These are phyloP conservation scores for Symbiodinium pilosum DNA, from an alignment of 73 alveolate species.

Conservation along the genomic window DNA sequence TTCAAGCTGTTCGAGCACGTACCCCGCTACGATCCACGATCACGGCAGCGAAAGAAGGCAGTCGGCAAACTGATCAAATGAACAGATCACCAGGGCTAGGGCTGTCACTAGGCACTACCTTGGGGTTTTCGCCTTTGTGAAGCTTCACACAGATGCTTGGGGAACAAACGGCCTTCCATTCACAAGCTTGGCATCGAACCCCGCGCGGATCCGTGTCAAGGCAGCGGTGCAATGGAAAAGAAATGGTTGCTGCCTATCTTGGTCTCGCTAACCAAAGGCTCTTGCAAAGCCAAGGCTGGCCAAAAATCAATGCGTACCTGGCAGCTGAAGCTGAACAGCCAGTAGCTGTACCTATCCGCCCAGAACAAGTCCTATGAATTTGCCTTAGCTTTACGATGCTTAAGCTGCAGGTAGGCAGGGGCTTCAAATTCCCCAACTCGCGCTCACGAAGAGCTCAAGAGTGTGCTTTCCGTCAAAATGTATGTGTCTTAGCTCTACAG, in stretches of 20 bases:
- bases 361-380: no score
- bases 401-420: neutral
- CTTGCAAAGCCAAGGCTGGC: neutral
- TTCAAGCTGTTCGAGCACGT: no score
- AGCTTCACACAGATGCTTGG: neutral
- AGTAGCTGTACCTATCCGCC: no score
- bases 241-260: neutral
- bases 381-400: no score
- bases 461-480: neutral
- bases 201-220: neutral
- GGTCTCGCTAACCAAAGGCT: neutral
- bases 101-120: no score
- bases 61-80: neutral
- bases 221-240: neutral
- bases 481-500: no score
- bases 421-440: neutral
- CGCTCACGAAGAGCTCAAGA: slow-evolving; percentile 21
- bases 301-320: neutral
- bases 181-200: slow-evolving; percentile 19
- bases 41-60: no score
- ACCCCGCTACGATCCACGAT: no score
- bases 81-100: no score
- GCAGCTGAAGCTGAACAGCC: neutral
- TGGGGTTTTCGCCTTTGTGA: no score
- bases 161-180: neutral